Conservation (phyloP, 2,329 filamentous ascomycete genomes). For the Clathrospora elynae region DNA sequence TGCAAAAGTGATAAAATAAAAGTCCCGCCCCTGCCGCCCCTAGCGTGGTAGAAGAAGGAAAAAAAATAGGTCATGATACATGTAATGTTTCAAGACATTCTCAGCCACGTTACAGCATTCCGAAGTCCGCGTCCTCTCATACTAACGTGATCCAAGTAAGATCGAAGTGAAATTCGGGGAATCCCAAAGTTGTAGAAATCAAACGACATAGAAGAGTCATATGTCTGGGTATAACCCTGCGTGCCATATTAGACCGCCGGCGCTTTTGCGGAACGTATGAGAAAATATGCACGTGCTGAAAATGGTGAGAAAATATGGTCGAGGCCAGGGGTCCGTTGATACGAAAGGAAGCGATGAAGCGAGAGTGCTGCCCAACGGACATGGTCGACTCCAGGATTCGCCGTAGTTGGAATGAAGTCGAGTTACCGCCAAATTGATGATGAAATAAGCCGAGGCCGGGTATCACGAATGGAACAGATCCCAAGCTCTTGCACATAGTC, state of each 20-base stretch:
- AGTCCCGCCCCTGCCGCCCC: slow-evolving; percentile 1
- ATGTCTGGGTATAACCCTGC: slow-evolving; percentile 26
- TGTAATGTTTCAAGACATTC: slow-evolving; percentile 18
- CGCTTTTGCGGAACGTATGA: slow-evolving; percentile 30
- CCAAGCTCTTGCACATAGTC: slow-evolving; percentile 87
- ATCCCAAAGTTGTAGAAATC: slow-evolving; percentile 5
- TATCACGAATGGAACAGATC: slow-evolving; percentile 88
- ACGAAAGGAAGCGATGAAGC: slow-evolving; percentile 28
- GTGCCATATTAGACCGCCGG: slow-evolving; percentile 33
- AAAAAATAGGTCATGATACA: slow-evolving; percentile 20
- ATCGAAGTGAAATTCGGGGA: neutral
- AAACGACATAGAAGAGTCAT: slow-evolving; percentile 11
- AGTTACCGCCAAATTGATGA: slow-evolving; percentile 16
- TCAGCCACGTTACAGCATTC: slow-evolving; percentile 12
- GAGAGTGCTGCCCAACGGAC: slow-evolving; percentile 28
- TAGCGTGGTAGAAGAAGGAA: neutral
- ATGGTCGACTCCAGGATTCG: slow-evolving; percentile 30
- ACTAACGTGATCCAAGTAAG: slow-evolving; percentile 3
- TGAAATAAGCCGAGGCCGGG: slow-evolving; percentile 18
- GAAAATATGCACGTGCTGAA: slow-evolving; percentile 6
- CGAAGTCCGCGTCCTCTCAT: slow-evolving; percentile 2
- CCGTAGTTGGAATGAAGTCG: slow-evolving; percentile 19
- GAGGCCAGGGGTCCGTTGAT: slow-evolving; percentile 14
- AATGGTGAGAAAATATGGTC: slow-evolving; percentile 18
- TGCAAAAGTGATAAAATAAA: slow-evolving; percentile 3